A percentile compares a stretch with the other conserved stretches of the same genome.
phyloP scores from a whole-genome alignment of 169 alveolate species.

The Plasmodium inui region DNA sequence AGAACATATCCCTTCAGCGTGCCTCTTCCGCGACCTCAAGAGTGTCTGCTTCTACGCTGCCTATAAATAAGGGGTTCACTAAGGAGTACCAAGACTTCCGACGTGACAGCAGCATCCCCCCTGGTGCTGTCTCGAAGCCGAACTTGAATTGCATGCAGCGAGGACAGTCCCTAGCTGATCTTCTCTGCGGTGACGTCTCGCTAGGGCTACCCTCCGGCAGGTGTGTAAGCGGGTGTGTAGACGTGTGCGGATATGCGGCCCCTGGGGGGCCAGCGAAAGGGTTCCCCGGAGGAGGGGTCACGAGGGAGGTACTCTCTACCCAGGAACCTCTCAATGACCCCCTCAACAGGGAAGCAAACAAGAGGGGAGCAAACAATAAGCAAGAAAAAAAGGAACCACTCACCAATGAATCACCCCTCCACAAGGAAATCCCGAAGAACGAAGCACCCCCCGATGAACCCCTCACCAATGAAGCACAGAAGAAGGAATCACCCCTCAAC shows the following conservation, averaged over 20 bases:
- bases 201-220: neutral
- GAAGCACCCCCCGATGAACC: too few species aligned
- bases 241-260: neutral
- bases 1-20: neutral
- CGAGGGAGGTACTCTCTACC: too few species aligned
- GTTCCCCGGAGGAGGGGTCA: neutral
- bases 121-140: neutral
- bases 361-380: neutral
- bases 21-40: neutral
- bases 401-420: neutral
- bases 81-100: neutral
- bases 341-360: too few species aligned
- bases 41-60: neutral
- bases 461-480: neutral
- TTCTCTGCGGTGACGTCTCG: neutral
- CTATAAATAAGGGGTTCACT: neutral
- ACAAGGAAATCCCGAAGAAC: too few species aligned
- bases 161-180: neutral
- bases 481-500: neutral
- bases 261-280: too few species aligned
- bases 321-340: too few species aligned
- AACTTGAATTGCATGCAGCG: neutral
- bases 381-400: too few species aligned
- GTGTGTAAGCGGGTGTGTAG: neutral
- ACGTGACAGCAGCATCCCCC: neutral